A percentile compares a stretch with the other conserved stretches of the same genome.
phyloP scores from a whole-genome alignment of 148 eudicot species.

The Drosera capensis region DNA sequence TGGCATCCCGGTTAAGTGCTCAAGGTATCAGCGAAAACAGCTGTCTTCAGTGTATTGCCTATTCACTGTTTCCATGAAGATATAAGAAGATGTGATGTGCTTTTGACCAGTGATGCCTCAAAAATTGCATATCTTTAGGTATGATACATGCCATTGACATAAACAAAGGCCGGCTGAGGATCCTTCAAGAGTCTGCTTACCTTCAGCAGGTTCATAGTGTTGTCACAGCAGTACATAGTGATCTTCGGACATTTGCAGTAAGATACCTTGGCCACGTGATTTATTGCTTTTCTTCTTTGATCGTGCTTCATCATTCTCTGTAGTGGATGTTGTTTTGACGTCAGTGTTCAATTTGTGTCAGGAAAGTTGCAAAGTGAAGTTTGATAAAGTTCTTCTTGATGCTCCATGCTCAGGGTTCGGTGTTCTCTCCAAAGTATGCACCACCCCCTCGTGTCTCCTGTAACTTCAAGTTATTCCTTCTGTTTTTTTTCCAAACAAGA shows the following conservation, averaged over 20 bases:
- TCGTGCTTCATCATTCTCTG: constrained; percentile 3
- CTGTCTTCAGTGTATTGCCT: too few relatives aligned
- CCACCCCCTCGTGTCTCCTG: background rate
- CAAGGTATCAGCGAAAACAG: constrained; percentile 30
- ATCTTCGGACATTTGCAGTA: constrained; percentile 69
- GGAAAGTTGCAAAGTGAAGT: constrained; percentile 24
- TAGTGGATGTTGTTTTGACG: constrained; percentile 1
- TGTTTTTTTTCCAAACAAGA: background rate
- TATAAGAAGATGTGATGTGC: too few relatives aligned
- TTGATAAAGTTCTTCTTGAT: constrained; percentile 77
- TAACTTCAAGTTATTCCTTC: background rate
- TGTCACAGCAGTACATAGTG: constrained; percentile 53
- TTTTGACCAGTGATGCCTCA: too few relatives aligned
- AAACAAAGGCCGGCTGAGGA: constrained; percentile 78
- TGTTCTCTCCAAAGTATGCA: constrained; percentile 78
- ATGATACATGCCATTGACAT: constrained; percentile 60
- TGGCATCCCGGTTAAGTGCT: constrained; percentile 71
- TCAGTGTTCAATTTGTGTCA: constrained; percentile 9
- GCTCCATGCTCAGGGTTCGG: constrained; percentile 98
- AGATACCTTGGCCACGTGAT: constrained; percentile 10
- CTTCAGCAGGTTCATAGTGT: constrained; percentile 50
- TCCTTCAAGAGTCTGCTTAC: constrained; percentile 75
- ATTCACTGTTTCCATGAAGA: too few relatives aligned
- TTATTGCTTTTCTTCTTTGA: background rate
- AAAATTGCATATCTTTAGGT: too few relatives aligned